Percentiles rank a stretch among this genome's conserved stretches.
Evolutionary conservation across 164 flowering plant genomes (phyloP).

Genomic region (Vitis riparia): DNA sequence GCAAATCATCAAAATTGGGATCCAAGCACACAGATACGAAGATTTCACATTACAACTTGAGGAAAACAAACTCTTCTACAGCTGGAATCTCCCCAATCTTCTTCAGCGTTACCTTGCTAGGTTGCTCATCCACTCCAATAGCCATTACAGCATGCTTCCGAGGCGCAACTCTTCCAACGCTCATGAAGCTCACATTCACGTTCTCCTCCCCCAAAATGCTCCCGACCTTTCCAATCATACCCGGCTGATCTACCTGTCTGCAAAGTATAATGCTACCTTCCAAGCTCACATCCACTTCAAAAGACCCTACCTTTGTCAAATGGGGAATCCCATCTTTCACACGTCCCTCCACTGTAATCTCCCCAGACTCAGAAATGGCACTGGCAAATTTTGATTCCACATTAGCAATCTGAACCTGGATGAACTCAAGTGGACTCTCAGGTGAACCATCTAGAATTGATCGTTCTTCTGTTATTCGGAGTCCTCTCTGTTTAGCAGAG

Average conservation of each 20-base stretch:
- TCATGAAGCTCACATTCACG: conserved; percentile 88
- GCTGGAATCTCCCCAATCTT: conserved; percentile 77
- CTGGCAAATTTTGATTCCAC: conserved; percentile 88
- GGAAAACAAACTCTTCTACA: conserved; percentile 79
- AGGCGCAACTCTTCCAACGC: conserved; percentile 80
- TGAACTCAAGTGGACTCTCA: conserved; percentile 72
- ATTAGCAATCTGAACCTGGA: conserved; percentile 79
- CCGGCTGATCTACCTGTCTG: conserved; percentile 95
- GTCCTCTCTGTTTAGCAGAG: conserved; percentile 86
- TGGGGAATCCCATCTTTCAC: conserved; percentile 87
- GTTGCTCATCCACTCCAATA: conserved; percentile 82
- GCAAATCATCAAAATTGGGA: conserved; percentile 20
- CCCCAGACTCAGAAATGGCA: conserved; percentile 84
- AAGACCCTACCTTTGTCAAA: conserved; percentile 84
- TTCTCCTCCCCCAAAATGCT: conserved; percentile 72
- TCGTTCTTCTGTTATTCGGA: conserved; percentile 74
- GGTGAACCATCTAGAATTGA: conserved; percentile 71
- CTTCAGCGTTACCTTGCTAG: conserved; percentile 52
- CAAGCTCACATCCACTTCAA: conserved; percentile 84
- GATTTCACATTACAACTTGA: conserved; percentile 42
- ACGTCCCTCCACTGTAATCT: conserved; percentile 73
- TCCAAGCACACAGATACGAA: no score
- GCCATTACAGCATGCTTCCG: conserved; percentile 87
- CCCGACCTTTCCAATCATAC: conserved; percentile 84
- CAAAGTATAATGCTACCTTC: conserved; percentile 88